Evolutionary conservation across 164 flowering plant species (phyloP), one percentile per base, ranked within the genome.

Genomic region (Sextonia rubra): DNA sequence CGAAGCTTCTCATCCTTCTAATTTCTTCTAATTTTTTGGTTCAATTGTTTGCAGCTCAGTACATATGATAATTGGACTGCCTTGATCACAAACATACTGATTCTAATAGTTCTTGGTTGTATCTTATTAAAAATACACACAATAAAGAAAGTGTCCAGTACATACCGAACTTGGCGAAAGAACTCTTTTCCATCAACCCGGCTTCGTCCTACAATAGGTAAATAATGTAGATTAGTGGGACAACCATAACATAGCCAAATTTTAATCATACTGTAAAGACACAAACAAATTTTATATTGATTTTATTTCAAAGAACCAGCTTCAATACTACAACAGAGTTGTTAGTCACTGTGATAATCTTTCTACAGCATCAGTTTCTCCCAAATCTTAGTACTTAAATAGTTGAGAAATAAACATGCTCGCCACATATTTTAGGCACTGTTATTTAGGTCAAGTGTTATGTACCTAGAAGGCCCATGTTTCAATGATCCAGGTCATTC

Each of bases 151-250:
- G 44, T 8, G 0, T 37, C 44, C 52, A 22, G 11, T 55, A 47
- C 55, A 12, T 88, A 94, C 97, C 98, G 85, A 79, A 89, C 99
- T 91, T 89, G 95, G 75, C 98, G 93, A 77, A 95, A 91, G 80
- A 92, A 95, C 69, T 95, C 99, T 81, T 90, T 95, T 61, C 99
- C 99, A 74, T 91, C 98, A 58, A 92, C 94, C 73, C 96, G 90
- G 64, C 93, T 79, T 81, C 91, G 84, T 65, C 90, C 99, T 95
- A 80, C 73, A 80, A 79, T 77, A 44, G 23, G n/a, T 18, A 47
- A 64, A 71, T 64, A 69, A 23, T n/a, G n/a, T 15, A 29, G 6
- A 49, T 79, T 47, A 71, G 73, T 68, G 12, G 11, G 55, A 64
- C 60, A 68, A 68, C 22, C 24, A 44, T 12, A 22, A 22, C n/a